Evolutionary conservation across 2,329 filamentous ascomycete genomes (phyloP).

Genomic region (Talaromyces islandicus): DNA sequence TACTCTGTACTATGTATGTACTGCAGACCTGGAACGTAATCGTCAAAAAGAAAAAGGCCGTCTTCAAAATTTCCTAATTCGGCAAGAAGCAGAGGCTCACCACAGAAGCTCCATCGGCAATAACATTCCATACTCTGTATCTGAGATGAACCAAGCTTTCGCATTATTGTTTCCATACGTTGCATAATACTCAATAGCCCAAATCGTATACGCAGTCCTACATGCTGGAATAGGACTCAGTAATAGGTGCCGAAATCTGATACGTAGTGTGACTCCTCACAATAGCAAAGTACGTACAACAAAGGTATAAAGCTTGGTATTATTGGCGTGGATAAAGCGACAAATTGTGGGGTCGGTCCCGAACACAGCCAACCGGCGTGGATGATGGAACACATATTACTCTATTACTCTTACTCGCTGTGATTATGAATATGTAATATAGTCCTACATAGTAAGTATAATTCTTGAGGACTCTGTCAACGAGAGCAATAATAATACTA

Average conservation of each 20-base stretch:
- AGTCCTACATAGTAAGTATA: no score
- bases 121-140: no score
- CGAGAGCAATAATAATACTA: no score
- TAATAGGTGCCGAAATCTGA: background rate
- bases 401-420: no score
- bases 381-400: no score
- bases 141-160: background rate
- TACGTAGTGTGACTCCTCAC: background rate
- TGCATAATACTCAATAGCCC: background rate
- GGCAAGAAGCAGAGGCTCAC: background rate
- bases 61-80: background rate
- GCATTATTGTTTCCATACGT: background rate
- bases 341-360: no score
- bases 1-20: background rate
- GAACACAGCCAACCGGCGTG: background rate
- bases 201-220: no score
- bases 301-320: background rate
- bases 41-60: background rate
- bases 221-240: no score
- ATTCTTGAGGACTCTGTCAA: no score
- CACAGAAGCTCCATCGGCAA: no score
- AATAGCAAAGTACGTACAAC: background rate
- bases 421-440: no score
- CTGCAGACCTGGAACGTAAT: background rate
- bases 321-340: background rate